Base-by-base conservation (phyloP, 208 protist species). In the Leishmania mexicana region DNA sequence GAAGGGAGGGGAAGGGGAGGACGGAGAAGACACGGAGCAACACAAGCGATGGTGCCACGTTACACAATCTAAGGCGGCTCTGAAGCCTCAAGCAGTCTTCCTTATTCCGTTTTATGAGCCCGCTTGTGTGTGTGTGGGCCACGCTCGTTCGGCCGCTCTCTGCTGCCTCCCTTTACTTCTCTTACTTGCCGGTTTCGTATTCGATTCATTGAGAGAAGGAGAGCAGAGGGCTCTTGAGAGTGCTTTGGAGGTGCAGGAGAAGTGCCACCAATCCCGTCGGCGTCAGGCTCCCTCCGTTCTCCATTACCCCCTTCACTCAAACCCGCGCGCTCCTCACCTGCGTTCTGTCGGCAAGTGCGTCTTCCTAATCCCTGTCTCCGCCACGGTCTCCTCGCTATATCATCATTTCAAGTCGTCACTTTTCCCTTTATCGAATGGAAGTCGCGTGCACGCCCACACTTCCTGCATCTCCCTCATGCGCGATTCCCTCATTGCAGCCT, bases 401-500 rank as follows among this genome's bases (percentile, higher is more conserved):
- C 24, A 3, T 73, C 24, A 3, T 73, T 40, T 47, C 45, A 0
- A 13, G 3, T 19, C n/a, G 1, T 67, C 31, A 11, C 57, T 31
- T 62, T n/a, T 62, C 24, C 28, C 24, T n/a, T 8, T 62, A n/a
- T 71, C 6, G 24, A 11, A 24, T 13, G 4, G 31, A 49, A n/a
- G 31, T 21, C 13, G 31, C 13, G 13, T 21, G 62, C 68, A 51
- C 47, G 7, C 70, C 28, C 70, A 2, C 19, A 40, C 51, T 24
- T 31, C 49, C 28, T 24, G 49, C 6, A 47, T 19, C n/a, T 40
- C 49, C n/a, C 49, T 45, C n/a, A 35, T 35, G 49, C 72, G 49
- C n/a, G 17, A n/a, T 4, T 45, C 40, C 62, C n/a, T 89, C 19
- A 73, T 73, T 53, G 21, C 42, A 73, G 35, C 24, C 21, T 53